Base-by-base conservation (phyloP, 163 green algal species). In the Scenedesmus sp. region DNA sequence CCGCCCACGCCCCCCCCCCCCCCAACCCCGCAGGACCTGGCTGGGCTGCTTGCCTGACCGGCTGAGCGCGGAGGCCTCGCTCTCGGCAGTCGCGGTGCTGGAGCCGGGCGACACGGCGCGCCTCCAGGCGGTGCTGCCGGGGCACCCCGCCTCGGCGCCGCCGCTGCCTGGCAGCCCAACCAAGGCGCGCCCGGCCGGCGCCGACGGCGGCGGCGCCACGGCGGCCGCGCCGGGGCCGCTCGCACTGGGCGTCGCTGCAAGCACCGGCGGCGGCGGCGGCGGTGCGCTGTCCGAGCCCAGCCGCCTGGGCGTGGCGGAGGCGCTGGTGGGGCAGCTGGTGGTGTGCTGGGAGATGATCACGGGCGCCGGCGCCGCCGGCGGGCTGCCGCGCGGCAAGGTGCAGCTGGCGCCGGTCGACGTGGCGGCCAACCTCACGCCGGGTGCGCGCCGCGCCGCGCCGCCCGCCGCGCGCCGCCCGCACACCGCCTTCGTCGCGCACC, bases 321-420 rank as follows among this genome's bases (percentile, higher is more conserved):
- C 17, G 39, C 29, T 88, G 44, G 78, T 71, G 26, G 57, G 83
- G 58, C 53, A 39, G 22, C 73, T 84, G 75, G 80, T 72, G 48
- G 70, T 88, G 53, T 60, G 44, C 4, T 88, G 84, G 84, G 80
- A 84, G 64, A 81, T 88, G 75, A 85, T 88, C 28, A 84, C 62
- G 2, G 80, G 75, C 34, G 66, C 54, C 11, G 69, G 53, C 26
- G 83, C 67, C 28, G 82, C 72, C 5, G 65, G 67, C 14, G 22
- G 64, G 45, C 70, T 84, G 33, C 84, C 80, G 1, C 33, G 60
- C 15, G 84, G 84, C 33, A n/a, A 81, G 15, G 65, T 88, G 58
- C 75, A 58, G 57, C 70, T 88, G 70, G 71, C 75, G 34, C 63
- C 84, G 15, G 75, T 88, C 4, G 79, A 88, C 42, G 79, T 84